These are phyloP conservation scores for Oxytropis ochrocephala DNA, from an alignment of 306 rosid species.

Conservation along the genomic window DNA sequence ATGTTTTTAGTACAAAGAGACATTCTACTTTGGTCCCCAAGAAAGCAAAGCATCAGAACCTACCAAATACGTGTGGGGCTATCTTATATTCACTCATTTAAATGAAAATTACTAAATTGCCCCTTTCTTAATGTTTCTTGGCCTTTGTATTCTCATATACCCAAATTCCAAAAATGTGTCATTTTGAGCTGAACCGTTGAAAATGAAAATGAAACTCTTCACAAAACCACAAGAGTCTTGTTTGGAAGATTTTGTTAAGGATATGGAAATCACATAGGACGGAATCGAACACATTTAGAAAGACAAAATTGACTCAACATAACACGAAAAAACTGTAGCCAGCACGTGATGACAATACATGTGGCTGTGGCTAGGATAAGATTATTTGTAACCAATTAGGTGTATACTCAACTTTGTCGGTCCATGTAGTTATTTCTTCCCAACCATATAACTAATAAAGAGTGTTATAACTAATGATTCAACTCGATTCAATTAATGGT, in stretches of 20 bases:
- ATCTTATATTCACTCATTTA: background rate
- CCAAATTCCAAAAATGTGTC: background rate
- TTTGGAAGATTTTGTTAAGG: background rate
- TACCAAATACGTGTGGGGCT: conserved; percentile 22
- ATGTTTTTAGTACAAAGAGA: conserved; percentile 10
- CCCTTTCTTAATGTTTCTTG: background rate
- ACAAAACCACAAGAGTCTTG: background rate
- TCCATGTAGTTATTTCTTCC: no score
- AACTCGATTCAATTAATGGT: no score
- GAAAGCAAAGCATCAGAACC: conserved; percentile 11
- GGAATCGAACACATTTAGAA: conserved; percentile 3
- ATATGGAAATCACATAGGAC: background rate
- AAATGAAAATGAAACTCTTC: no score
- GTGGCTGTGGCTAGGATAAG: background rate
- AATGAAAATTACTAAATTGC: background rate
- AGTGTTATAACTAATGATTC: no score
- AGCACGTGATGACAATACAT: background rate
- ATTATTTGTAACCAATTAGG: no score
- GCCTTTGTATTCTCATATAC: background rate
- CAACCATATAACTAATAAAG: no score
- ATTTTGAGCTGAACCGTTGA: background rate
- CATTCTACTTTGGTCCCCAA: conserved; percentile 8
- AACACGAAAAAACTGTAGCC: background rate
- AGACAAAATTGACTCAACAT: background rate
- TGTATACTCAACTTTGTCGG: no score